phyloP scores from a whole-genome alignment of 2,329 filamentous ascomycete species.

The Ophiostoma ulmi region DNA sequence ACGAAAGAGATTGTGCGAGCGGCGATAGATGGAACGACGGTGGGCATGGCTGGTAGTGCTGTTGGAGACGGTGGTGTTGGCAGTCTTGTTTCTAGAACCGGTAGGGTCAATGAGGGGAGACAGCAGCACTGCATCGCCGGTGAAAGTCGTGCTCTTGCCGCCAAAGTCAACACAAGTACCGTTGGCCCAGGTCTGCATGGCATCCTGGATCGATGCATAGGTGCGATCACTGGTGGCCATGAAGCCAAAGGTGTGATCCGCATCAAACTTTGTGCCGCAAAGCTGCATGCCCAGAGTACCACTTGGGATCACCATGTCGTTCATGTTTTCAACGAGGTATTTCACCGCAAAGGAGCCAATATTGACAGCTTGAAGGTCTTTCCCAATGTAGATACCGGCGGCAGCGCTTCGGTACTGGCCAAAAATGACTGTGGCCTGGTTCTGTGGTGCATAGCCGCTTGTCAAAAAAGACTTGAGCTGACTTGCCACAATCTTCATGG shows the following conservation, averaged over 20 bases:
- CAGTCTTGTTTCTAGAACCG: background rate
- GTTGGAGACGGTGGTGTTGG: background rate
- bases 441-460: background rate
- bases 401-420: background rate
- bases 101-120: background rate
- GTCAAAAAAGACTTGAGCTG: constrained; percentile 1
- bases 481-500: background rate
- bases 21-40: background rate
- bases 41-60: background rate
- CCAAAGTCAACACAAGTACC: constrained; percentile 20
- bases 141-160: background rate
- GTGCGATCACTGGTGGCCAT: constrained; percentile 34
- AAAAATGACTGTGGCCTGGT: background rate
- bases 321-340: background rate
- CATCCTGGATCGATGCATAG: constrained; percentile 33
- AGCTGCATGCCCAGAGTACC: constrained; percentile 32
- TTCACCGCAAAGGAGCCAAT: background rate
- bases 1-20: background rate
- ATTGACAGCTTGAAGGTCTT: background rate
- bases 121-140: background rate
- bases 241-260: constrained; percentile 35
- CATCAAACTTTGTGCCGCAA: constrained; percentile 33
- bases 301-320: background rate
- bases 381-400: constrained; percentile 7
- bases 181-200: constrained; percentile 32